A percentile compares a stretch with the other conserved stretches of the same genome.
Conservation (phyloP, 2,329 filamentous ascomycete genomes). For the Endothia cerciana region DNA sequence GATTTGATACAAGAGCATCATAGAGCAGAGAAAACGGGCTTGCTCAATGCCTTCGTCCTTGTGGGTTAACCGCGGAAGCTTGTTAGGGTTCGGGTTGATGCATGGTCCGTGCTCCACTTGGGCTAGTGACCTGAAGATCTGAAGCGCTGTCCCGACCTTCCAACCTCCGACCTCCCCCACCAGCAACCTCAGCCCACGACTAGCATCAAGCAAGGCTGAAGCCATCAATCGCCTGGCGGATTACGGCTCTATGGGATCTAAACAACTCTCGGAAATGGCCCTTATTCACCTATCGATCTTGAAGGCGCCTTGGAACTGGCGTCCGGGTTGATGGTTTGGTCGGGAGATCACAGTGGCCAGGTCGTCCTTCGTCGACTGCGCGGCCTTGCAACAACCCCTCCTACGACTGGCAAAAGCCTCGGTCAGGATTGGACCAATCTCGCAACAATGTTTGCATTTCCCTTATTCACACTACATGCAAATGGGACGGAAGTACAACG, state of each 20-base stretch:
- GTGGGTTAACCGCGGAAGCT: neutral
- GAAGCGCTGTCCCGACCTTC: neutral
- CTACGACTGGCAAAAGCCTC: neutral
- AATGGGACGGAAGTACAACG: neutral
- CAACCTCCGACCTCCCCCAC: neutral
- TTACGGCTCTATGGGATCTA: neutral
- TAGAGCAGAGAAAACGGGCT: neutral
- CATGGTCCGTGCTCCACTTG: neutral
- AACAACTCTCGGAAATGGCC: neutral
- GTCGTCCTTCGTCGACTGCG: neutral
- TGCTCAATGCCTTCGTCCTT: neutral
- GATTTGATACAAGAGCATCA: too few relatives aligned
- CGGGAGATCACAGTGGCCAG: neutral
- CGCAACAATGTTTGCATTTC: neutral
- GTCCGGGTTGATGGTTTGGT: neutral
- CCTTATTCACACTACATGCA: neutral
- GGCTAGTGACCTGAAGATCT: neutral
- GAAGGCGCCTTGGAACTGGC: neutral
- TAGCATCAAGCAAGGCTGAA: neutral
- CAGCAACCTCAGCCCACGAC: slow-evolving; percentile 1
- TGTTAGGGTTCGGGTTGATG: neutral
- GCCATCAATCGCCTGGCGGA: neutral
- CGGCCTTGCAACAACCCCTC: neutral
- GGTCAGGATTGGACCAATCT: neutral
- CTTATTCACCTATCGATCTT: neutral